phyloP scores from a whole-genome alignment of 2,329 filamentous ascomycete genomes.

The Hortaea werneckii region DNA sequence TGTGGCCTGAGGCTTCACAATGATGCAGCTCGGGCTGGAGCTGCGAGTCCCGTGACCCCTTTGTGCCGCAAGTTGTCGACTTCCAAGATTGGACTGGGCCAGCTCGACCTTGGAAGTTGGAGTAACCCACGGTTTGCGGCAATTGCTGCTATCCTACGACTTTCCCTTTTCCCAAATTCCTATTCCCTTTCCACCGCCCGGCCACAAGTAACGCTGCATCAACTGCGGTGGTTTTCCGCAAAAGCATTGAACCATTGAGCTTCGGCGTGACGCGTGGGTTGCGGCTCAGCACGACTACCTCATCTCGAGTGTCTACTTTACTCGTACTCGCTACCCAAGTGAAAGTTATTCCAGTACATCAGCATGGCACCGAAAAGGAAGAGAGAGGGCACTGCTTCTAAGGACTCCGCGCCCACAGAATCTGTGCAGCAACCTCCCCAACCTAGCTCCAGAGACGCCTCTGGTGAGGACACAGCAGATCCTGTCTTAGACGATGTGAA shows the following conservation, averaged over 20 bases:
- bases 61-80: no score
- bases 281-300: slow-evolving; percentile 1
- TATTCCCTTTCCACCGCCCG: no score
- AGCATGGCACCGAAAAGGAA: slow-evolving; percentile 60
- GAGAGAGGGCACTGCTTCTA: slow-evolving; percentile 50
- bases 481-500: slow-evolving; percentile 52
- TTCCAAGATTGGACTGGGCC: no score
- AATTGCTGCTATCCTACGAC: no score
- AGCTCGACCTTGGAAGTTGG: no score
- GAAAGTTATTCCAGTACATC: background rate
- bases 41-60: no score
- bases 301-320: background rate
- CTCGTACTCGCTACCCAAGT: background rate
- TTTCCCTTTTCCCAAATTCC: no score
- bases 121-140: no score
- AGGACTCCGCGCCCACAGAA: slow-evolving; percentile 17
- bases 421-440: slow-evolving; percentile 28
- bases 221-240: no score
- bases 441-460: slow-evolving; percentile 66
- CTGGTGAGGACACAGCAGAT: slow-evolving; percentile 69
- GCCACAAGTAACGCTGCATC: no score
- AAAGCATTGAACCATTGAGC: background rate
- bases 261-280: background rate
- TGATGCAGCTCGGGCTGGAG: no score
- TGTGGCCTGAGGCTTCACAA: no score